Conservation (phyloP, 768 basidiomycete species). For the Pleurotus cornucopiae region DNA sequence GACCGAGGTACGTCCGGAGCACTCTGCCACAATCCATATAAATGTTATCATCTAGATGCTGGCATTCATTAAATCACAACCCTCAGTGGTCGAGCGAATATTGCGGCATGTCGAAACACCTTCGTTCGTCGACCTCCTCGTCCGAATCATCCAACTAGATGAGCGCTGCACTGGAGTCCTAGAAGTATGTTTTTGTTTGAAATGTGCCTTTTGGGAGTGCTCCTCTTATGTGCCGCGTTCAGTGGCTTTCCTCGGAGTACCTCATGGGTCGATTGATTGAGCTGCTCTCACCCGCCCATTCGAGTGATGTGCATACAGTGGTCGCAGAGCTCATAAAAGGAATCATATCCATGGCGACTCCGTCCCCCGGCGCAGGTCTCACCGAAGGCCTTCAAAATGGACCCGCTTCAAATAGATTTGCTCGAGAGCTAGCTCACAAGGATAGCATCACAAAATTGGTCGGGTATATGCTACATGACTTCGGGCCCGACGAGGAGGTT, state of each 20-base stretch:
- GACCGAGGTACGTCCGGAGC: constrained; percentile 55
- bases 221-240: constrained; percentile 25
- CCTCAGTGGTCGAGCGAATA: constrained; percentile 75
- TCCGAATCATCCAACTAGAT: constrained; percentile 86
- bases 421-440: constrained; percentile 78
- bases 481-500: constrained; percentile 23
- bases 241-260: constrained; percentile 87
- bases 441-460: constrained; percentile 69
- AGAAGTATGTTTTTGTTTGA: constrained; percentile 59
- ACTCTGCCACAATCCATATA: constrained; percentile 23
- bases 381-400: constrained; percentile 66
- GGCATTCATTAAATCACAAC: constrained; percentile 82
- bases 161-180: constrained; percentile 83
- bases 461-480: constrained; percentile 73
- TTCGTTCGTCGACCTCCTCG: constrained; percentile 86
- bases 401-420: constrained; percentile 80
- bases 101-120: constrained; percentile 85
- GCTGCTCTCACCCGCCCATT: constrained; percentile 74
- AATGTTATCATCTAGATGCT: constrained; percentile 66
- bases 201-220: constrained; percentile 18
- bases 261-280: constrained; percentile 80
- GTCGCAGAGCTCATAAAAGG: constrained; percentile 91
- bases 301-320: constrained; percentile 75
- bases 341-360: constrained; percentile 91
- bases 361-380: constrained; percentile 74